Percentiles rank a stretch among this genome's conserved stretches.
phyloP scores from a whole-genome alignment of 2,329 filamentous ascomycete species.

The Aspergillus persii region DNA sequence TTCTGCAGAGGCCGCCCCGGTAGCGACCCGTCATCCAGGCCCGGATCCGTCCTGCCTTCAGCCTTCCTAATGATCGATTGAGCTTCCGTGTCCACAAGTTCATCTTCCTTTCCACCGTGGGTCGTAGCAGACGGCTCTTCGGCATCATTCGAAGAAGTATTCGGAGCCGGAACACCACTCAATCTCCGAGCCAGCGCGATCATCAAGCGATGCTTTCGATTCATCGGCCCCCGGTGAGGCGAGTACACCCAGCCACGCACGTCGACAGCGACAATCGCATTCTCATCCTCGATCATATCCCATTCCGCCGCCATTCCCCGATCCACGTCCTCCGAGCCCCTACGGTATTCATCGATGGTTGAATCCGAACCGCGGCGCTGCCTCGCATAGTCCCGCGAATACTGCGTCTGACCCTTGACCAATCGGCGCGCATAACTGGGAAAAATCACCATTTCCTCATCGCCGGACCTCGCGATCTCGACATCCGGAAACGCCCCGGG shows the following conservation, averaged over 20 bases:
- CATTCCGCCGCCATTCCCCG: conserved; percentile 73
- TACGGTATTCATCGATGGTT: conserved; percentile 42
- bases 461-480: conserved; percentile 72
- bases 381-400: conserved; percentile 21
- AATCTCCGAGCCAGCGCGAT: conserved; percentile 83
- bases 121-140: conserved; percentile 30
- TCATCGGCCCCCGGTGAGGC: conserved; percentile 80
- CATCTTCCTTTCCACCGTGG: conserved; percentile 51
- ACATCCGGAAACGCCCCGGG: conserved; percentile 81
- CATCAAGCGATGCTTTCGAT: conserved; percentile 78
- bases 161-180: conserved; percentile 77
- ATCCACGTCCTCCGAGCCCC: conserved; percentile 50
- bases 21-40: conserved; percentile 21
- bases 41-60: conserved; percentile 51
- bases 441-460: conserved; percentile 92
- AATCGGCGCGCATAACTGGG: conserved; percentile 86
- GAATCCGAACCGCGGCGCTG: conserved; percentile 28
- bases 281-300: conserved; percentile 75
- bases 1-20: conserved; percentile 34
- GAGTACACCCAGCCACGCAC: conserved; percentile 94
- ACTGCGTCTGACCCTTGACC: conserved; percentile 47
- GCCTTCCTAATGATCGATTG: conserved; percentile 72
- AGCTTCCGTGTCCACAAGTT: conserved; percentile 71
- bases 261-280: conserved; percentile 88
- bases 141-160: conserved; percentile 30